Conservation (phyloP, 179 eudicot genomes). For the Beta lomatogona region DNA sequence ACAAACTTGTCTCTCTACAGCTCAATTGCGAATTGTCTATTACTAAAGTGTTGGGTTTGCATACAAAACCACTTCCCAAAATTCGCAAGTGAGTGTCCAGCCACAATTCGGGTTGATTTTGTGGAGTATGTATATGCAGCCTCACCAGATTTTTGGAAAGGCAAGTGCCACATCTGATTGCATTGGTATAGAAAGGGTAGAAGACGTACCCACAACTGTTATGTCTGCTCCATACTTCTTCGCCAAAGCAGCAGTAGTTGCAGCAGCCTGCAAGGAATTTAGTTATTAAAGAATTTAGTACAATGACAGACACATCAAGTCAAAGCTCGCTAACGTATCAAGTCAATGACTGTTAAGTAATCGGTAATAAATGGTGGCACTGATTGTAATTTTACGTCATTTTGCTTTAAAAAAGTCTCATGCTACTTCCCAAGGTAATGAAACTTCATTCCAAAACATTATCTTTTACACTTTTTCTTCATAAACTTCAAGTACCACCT, state of each 20-base stretch:
- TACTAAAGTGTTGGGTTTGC: not conserved
- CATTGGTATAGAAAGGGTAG: not conserved
- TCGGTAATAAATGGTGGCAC: too few species aligned
- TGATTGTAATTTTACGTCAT: too few species aligned
- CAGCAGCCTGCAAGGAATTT: slow-evolving; percentile 61
- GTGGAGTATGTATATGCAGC: not conserved
- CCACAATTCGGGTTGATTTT: not conserved
- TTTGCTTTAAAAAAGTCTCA: too few species aligned
- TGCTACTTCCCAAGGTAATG: too few species aligned
- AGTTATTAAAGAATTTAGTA: not conserved
- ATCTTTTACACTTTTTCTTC: too few species aligned
- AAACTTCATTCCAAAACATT: too few species aligned
- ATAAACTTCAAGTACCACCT: too few species aligned
- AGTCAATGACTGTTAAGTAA: not conserved
- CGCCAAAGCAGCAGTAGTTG: slow-evolving; percentile 89
- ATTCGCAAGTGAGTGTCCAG: not conserved
- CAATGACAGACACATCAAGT: not conserved
- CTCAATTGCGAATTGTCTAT: not conserved
- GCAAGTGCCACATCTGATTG: not conserved
- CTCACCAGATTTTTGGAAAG: not conserved
- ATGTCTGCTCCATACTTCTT: slow-evolving; percentile 96
- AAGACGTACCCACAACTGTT: slow-evolving; percentile 83
- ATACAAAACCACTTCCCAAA: not conserved
- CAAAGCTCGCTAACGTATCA: not conserved
- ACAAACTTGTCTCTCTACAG: slow-evolving; percentile 15